Conservation (phyloP, 1,284 basidiomycete species). For the Naganishia liquefaciens region DNA sequence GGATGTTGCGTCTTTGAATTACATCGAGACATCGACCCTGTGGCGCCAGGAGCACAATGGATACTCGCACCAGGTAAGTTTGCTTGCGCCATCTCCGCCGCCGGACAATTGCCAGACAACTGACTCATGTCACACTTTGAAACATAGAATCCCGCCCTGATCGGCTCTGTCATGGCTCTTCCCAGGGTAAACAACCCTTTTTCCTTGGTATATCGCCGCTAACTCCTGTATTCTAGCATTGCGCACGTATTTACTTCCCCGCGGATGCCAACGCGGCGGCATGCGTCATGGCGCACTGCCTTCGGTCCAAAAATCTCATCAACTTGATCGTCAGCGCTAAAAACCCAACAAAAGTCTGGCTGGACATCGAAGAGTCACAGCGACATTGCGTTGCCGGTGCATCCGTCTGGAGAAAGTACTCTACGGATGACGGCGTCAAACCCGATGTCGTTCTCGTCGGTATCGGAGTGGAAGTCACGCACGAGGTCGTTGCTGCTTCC, state of each 20-base stretch:
- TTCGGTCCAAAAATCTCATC: constrained; percentile 72
- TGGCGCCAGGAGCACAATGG: constrained; percentile 70
- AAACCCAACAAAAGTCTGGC: constrained; percentile 58
- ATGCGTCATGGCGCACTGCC: constrained; percentile 72
- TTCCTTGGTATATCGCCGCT: too few species aligned
- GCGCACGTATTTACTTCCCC: constrained; percentile 80
- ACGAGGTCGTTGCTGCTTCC: constrained; percentile 63
- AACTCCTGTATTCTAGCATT: constrained; percentile 47
- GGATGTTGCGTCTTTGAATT: constrained; percentile 73
- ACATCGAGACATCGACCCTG: constrained; percentile 69
- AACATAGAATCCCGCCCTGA: constrained; percentile 57
- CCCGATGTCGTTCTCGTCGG: constrained; percentile 59
- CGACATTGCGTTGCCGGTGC: constrained; percentile 74
- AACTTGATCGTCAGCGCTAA: constrained; percentile 76
- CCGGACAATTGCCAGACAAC: too few species aligned
- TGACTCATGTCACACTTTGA: too few species aligned
- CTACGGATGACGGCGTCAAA: constrained; percentile 55
- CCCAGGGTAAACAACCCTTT: constrained; percentile 55
- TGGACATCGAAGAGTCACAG: constrained; percentile 53
- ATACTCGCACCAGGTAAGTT: constrained; percentile 27
- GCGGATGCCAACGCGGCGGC: constrained; percentile 86
- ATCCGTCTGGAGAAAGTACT: constrained; percentile 56
- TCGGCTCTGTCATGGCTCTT: constrained; percentile 75
- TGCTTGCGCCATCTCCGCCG: too few species aligned
- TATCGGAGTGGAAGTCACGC: constrained; percentile 56